Base-by-base conservation (phyloP, 768 basidiomycete genomes). In the Rhizopogon vesiculosus region DNA sequence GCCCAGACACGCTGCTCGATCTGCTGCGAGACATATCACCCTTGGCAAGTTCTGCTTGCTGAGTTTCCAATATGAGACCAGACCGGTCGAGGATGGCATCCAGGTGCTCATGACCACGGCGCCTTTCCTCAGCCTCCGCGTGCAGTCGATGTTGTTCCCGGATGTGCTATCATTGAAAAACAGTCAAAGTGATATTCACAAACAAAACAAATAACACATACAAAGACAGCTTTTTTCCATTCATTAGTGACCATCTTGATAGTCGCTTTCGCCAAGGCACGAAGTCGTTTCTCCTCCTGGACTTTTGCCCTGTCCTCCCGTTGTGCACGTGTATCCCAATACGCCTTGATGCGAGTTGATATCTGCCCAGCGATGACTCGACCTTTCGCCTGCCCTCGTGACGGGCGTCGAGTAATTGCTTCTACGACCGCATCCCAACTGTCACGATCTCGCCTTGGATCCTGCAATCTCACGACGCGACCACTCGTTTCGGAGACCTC, bases 71-170 rank as follows among this genome's bases (percentile, higher is more conserved):
- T 55, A 96, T 84, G 46, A 88, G 85, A 0, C 90, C 90, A 38
- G 92, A 95, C 63, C 95, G 89, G 69, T 93, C 84, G 45, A 98
- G 76, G 59, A 98, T 91, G 4, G 88, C 91, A 67, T 95, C 90
- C 19, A 98, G 78, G 70, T 97, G 94, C 59, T 87, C 84, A 57
- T 87, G 87, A 0, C 94, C 92, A 5, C 85, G 77, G 33, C 83
- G 78, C 59, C 84, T 78, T 68, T 94, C 89, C 69, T 97, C 93
- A 16, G 78, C 86, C 64, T 90, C 89, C 12, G 76, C 73, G 51
- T 75, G 77, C 42, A 80, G 73, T 38, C 87, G 75, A 58, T 84
- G 78, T 62, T 86, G 80, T 56, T 90, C 86, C 4, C 89, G 83
- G 16, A 93, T 79, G 70, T 91, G 83, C 89, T 91, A 58, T 16